Evolutionary conservation across 495 filamentous ascomycete species (phyloP), one percentile per base, ranked within the genome.

Genomic region (Lasiosphaeria miniovina): DNA sequence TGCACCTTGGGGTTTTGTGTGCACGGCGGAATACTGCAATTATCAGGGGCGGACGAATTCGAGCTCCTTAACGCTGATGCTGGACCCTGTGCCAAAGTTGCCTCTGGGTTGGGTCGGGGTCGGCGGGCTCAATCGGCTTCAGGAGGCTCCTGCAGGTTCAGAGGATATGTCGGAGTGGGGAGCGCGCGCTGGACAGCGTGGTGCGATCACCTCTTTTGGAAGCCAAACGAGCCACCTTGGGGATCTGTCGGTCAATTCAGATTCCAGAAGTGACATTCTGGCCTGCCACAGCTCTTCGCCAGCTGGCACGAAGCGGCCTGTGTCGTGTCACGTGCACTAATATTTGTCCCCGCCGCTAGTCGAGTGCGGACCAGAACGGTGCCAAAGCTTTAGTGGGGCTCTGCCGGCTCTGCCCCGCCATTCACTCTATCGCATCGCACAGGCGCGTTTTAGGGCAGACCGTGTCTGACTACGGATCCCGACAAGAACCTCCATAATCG

Each of bases 391-490:
- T 15, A 50, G 59, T 49, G 54, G 61, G 66, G 64, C 54, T 54
- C 3, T 70, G 66, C 68, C 70, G 66, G 64, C 54, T 54, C 3
- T 70, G 66, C 68, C 70, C 70, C 70, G 62, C 69, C 59, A 67
- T 60, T 61, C 38, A 52, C 32, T 15, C 41, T 51, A 46, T n/a
- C 43, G 12, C 15, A 46, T 46, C 43, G 43, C 4, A 11, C 12
- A 11, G 43, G 15, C 43, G 43, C 43, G 43, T 11, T 46, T 46
- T 46, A 2, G 43, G 54, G 17, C 15, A 40, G 31, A 32, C 58
- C 31, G 24, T 33, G 31, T 1, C 51, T 53, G 51, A 3, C 43
- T 46, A 11, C 43, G 15, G 43, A 46, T 11, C 24, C 24, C 24
- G 24, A 46, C 43, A 9, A 46, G 12, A 46, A 14, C 15, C 24